phyloP scores from a whole-genome alignment of 768 basidiomycete genomes.

The Cyclocybe cylindracea region DNA sequence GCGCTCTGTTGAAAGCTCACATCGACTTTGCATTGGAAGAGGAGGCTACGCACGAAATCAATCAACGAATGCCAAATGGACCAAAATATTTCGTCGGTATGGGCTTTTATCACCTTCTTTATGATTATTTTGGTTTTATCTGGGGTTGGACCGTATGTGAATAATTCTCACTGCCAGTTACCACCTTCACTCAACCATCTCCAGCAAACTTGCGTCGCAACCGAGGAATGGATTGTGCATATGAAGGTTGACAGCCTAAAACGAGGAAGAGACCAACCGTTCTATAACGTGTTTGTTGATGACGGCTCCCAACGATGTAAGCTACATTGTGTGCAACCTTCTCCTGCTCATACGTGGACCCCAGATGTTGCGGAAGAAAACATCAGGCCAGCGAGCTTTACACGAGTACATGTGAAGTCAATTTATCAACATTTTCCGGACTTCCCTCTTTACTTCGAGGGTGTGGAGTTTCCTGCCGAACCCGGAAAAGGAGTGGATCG shows the following conservation, averaged over 20 bases:
- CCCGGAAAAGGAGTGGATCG: conserved; percentile 1
- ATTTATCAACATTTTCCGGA: not conserved
- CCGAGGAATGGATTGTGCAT: conserved; percentile 42
- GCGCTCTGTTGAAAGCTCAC: conserved; percentile 25
- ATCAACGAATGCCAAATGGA: conserved; percentile 1
- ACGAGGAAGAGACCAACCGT: conserved; percentile 48
- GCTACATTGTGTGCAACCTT: conserved; percentile 6
- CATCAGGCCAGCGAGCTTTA: conserved; percentile 20
- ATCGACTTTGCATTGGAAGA: conserved; percentile 31
- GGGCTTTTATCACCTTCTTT: conserved; percentile 41
- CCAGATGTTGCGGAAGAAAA: conserved; percentile 38
- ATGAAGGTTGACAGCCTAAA: conserved; percentile 43
- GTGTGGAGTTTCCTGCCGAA: conserved; percentile 2
- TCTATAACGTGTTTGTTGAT: conserved; percentile 40
- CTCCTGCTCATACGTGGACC: not conserved
- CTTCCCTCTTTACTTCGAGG: conserved; percentile 3
- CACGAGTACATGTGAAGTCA: conserved; percentile 1
- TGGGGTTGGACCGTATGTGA: conserved; percentile 50
- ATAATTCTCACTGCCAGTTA: conserved; percentile 1
- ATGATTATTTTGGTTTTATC: conserved; percentile 44
- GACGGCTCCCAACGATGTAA: conserved; percentile 40
- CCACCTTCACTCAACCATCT: not conserved
- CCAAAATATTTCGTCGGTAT: conserved; percentile 49
- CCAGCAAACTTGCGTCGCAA: conserved; percentile 37
- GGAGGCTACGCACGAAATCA: conserved; percentile 25